Evolutionary conservation across 495 filamentous ascomycete genomes (phyloP), one percentile per base, ranked within the genome.

Genomic region (Astrothelium macrocarpum): DNA sequence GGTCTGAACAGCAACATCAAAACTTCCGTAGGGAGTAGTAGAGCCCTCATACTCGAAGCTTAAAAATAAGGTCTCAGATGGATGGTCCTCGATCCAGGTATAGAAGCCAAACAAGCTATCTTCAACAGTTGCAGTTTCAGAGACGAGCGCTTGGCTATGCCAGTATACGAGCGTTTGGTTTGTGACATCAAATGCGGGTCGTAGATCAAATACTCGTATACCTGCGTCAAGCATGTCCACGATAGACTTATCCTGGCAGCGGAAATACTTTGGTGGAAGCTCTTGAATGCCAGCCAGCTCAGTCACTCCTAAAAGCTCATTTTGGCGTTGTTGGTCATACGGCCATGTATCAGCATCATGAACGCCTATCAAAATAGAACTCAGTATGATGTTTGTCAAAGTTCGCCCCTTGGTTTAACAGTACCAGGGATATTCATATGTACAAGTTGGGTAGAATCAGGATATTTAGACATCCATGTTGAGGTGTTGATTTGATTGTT

Each of bases 271-370:
- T 9, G 78, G 71, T 0, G 66, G 63, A 20, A 29, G 34, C 12
- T 25, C 56, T 53, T 62, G 53, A 9, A 20, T 23, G 36, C 39
- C 42, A 12, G 58, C 56, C 5, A 66, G 64, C 1, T 71, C 62
- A 9, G 68, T 67, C 10, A 75, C 70, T 23, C 74, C 73, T 45
- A 77, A 76, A 56, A 82, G 68, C 1, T 71, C 58, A 59, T 77
- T 70, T 61, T 79, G 76, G 2, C 78, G 80, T 0, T 73, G 73
- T 32, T 71, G 72, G 12, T 69, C 75, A 62, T 82, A 84, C 68
- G 82, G 82, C 81, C 81, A 83, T 3, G 80, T 83, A 23, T 78
- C 77, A 12, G 77, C 73, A 65, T 84, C 81, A 69, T 84, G 81
- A 5, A 77, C 76, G 5, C n/a, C n/a, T n/a, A n/a, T n/a, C n/a